Evolutionary conservation across 2,329 filamentous ascomycete species (phyloP).

Genomic region (Pochonia chlamydosporia): DNA sequence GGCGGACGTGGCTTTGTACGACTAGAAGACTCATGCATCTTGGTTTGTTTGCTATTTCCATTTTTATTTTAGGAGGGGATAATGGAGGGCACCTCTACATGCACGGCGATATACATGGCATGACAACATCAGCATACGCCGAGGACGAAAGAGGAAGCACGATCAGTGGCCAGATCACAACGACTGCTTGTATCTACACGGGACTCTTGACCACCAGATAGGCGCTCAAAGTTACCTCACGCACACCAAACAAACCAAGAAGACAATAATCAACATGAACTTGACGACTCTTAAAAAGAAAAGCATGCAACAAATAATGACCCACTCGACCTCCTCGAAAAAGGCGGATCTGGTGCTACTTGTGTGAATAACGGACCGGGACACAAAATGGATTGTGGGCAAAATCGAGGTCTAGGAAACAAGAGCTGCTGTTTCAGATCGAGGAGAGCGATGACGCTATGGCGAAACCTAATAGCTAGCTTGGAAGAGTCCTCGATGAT

Average conservation of each 20-base stretch:
- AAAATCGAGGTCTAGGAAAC: not conserved
- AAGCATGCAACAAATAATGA: not conserved
- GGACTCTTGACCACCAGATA: not conserved
- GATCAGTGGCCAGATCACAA: not conserved
- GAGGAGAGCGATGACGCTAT: slow-evolving; percentile 27
- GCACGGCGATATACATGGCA: not conserved
- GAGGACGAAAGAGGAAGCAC: not conserved
- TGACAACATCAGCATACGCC: not conserved
- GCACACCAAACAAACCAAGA: slow-evolving; percentile 3
- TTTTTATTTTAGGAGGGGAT: not conserved
- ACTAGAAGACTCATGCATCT: slow-evolving; percentile 19
- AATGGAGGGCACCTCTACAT: not conserved
- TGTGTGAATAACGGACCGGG: not conserved
- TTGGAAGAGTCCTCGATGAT: slow-evolving; percentile 24
- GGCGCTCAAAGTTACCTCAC: not conserved
- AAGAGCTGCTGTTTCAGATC: slow-evolving; percentile 4
- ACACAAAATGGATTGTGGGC: not conserved
- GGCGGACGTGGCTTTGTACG: slow-evolving; percentile 22
- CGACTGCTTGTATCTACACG: not conserved
- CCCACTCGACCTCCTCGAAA: slow-evolving; percentile 4
- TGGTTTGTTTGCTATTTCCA: slow-evolving; percentile 4
- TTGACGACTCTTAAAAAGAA: slow-evolving; percentile 2
- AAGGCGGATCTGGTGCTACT: slow-evolving; percentile 1
- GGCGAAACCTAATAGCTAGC: slow-evolving; percentile 30
- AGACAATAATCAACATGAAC: slow-evolving; percentile 8